These are phyloP conservation scores for Musa acuminata DNA, from an alignment of 176 grass and related monocot species.

Conservation along the genomic window DNA sequence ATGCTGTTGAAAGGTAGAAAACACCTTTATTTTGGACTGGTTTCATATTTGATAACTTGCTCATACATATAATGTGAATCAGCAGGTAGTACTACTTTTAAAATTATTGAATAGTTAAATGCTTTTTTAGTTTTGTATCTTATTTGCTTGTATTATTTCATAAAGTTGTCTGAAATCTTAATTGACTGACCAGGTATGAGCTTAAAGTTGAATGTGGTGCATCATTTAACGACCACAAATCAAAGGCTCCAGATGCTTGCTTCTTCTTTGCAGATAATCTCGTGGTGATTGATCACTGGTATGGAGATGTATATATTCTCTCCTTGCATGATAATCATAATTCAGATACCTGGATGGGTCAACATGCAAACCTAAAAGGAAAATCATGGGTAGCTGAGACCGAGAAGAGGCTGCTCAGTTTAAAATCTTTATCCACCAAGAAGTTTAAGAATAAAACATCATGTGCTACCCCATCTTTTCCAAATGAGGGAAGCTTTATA, in stretches of 20 bases:
- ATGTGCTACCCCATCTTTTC: slow-evolving; percentile 21
- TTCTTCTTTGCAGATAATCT: slow-evolving; percentile 85
- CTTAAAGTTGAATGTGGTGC: slow-evolving; percentile 94
- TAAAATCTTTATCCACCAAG: slow-evolving; percentile 32
- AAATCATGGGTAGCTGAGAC: slow-evolving; percentile 62
- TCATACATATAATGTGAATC: not conserved
- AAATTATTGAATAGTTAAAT: not conserved
- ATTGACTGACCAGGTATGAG: slow-evolving; percentile 42
- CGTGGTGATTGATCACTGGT: slow-evolving; percentile 63
- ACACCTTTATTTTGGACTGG: not conserved
- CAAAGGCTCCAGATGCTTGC: slow-evolving; percentile 86
- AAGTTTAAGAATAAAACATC: slow-evolving; percentile 24
- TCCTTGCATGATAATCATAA: slow-evolving; percentile 39
- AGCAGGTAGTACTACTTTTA: not conserved
- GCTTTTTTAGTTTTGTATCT: not conserved
- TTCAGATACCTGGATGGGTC: slow-evolving; percentile 27
- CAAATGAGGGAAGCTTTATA: slow-evolving; percentile 44
- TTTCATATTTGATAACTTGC: not conserved
- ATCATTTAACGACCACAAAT: slow-evolving; percentile 65
- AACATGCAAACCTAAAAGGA: slow-evolving; percentile 19
- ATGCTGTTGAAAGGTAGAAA: not conserved
- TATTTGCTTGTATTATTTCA: not conserved
- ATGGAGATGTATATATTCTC: slow-evolving; percentile 76
- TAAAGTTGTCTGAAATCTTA: not conserved
- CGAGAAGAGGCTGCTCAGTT: slow-evolving; percentile 60